Evolutionary conservation across 2,329 filamentous ascomycete genomes (phyloP), one percentile per base, ranked within the genome.

Genomic region (Biscogniauxia marginata): DNA sequence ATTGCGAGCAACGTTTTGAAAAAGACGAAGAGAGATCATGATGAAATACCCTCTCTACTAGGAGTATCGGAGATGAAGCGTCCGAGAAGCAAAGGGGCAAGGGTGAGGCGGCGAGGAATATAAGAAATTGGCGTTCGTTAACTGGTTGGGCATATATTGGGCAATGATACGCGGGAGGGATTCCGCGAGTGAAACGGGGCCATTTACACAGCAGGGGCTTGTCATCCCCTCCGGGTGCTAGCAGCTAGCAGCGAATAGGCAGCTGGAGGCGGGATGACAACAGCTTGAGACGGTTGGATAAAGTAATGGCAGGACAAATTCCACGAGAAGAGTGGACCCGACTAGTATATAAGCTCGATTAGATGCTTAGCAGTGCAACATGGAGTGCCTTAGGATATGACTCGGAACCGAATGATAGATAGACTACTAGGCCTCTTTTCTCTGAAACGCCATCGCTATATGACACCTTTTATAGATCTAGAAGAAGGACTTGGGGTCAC

Each of bases 361-460:
- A 16, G 30, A 39, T 39, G 30, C n/a, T 16, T 39, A 39, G 30
- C 11, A 39, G 30, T 39, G 30, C 30, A 39, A 39, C 30, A 39
- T 9, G 30, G 30, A 9, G 13, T 4, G 25, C 30, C 30, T n/a
- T 39, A 39, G 5, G 24, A 16, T 39, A 39, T 3, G 45, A 46
- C 20, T 23, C 6, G 45, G 21, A 46, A 46, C 8, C 21, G 7
- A 46, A 20, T 46, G n/a, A 46, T 23, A 46, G 20, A 46, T 20
- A 46, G 16, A 11, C 13, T 39, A 16, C 7, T n/a, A 9, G 30
- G 30, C 18, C 45, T 7, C 18, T 23, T 54, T 46, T 54, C 46
- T 54, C 55, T 53, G 30, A 56, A 60, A 58, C 50, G 52, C 59
- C 52, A 44, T 58, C 60, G 62, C 64, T 64, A 56, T 55, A 61